A percentile compares a stretch with the other conserved stretches of the same genome.
phyloP scores from a whole-genome alignment of 2,329 filamentous ascomycete genomes.

The Fusarium verrucosum region DNA sequence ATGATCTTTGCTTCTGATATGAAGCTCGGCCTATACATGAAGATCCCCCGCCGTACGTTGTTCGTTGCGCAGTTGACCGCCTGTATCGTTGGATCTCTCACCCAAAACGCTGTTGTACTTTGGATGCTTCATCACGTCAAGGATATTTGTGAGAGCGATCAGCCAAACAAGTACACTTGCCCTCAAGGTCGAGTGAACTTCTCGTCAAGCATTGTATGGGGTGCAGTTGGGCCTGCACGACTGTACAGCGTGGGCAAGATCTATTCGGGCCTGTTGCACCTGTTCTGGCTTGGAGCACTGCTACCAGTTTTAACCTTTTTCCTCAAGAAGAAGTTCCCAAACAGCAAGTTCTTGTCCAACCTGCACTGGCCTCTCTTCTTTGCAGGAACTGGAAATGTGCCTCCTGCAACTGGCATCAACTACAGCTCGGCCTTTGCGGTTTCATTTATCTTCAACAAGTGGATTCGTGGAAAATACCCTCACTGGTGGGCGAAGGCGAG shows the following conservation, averaged over 20 bases:
- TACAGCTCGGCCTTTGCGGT: background rate
- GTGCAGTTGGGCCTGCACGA: background rate
- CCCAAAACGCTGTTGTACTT: background rate
- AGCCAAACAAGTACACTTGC: background rate
- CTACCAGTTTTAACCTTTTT: background rate
- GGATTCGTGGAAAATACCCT: background rate
- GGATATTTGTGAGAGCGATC: background rate
- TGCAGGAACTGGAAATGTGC: background rate
- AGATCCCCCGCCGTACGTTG: background rate
- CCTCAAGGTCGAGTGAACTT: constrained; percentile 3
- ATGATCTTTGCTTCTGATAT: constrained; percentile 6
- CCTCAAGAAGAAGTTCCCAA: background rate
- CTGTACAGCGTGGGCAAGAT: background rate
- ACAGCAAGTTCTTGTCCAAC: background rate
- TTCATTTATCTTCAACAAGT: constrained; percentile 3
- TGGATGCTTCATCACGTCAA: constrained; percentile 7
- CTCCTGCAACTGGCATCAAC: background rate
- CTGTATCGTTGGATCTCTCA: background rate
- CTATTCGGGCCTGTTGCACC: background rate
- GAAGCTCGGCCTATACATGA: constrained; percentile 6
- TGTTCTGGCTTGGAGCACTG: background rate
- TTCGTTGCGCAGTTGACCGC: background rate
- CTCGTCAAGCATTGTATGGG: background rate
- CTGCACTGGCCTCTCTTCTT: constrained; percentile 12
- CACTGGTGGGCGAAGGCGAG: constrained; percentile 11